Evolutionary conservation across 768 basidiomycete genomes (phyloP), one percentile per base, ranked within the genome.

Genomic region (Cyclocybe aegerita): DNA sequence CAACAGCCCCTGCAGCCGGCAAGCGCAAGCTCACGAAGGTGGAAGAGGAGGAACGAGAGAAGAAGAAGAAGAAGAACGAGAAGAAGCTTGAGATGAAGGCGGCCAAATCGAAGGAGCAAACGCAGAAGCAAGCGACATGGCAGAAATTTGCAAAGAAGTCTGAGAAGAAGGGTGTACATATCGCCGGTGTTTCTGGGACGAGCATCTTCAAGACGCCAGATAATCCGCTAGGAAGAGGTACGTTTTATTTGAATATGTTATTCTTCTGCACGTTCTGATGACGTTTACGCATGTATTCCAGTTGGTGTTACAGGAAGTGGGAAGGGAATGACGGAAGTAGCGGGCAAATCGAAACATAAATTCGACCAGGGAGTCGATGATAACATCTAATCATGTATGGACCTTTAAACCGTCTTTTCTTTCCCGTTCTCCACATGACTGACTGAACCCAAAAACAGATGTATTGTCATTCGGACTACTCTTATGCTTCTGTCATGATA

Each of bases 141-240:
- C 91, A 94, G 72, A 91, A 91, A 72, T 96, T 96, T 73, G 85
- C 93, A 15, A 96, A 94, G 75, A 96, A 96, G 73, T 82, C 85
- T 29, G 90, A 93, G 68, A 93, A 88, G 79, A 95, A 95, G 69
- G 93, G 93, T 7, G 83, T 93, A 31, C 85, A 88, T 65, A 94
- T 95, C 50, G 93, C 93, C 29, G 93, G 93, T 17, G 80, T 92
- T 32, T 71, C 87, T 30, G 93, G 93, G 23, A 93, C 88, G 55
- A 93, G 90, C 60, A 94, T 94, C 56, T 95, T 95, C 78, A 92
- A 93, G 73, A 95, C 91, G 4, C 93, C 93, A 9, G 93, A 93
- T 57, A 93, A 94, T 64, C 93, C 93, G 9, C 65, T 91, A 14
- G 93, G 93, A 17, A 81, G 76, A 79, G 93, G 93, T 89, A 60